Percentiles rank a stretch among this genome's conserved stretches.
Conservation (phyloP, 2,329 filamentous ascomycete genomes). For the Chlorencoelia australis region DNA sequence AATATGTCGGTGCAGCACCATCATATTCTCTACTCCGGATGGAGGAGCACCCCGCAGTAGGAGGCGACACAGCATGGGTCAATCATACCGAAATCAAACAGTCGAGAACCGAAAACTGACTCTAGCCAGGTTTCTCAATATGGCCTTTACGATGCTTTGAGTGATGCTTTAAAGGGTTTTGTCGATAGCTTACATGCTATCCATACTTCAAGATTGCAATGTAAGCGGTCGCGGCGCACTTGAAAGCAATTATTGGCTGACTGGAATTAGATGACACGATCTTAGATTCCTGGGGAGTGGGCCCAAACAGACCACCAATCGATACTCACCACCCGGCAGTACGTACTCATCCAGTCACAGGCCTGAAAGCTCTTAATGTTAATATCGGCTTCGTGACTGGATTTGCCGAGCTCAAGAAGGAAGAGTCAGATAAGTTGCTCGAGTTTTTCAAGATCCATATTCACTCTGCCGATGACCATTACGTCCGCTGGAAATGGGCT, state of each 20-base stretch:
- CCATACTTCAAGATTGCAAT: conserved; percentile 18
- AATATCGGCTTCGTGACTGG: conserved; percentile 16
- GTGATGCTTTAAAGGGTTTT: conserved; percentile 13
- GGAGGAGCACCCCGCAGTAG: conserved; percentile 50
- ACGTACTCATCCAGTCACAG: conserved; percentile 24
- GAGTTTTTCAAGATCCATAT: conserved; percentile 19
- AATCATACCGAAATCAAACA: too few relatives aligned
- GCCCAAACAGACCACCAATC: too few relatives aligned
- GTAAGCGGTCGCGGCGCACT: too few relatives aligned
- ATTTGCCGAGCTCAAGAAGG: conserved; percentile 21
- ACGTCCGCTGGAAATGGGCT: conserved; percentile 23
- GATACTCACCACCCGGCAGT: conserved; percentile 24
- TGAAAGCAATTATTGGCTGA: too few relatives aligned
- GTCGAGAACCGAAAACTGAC: too few relatives aligned
- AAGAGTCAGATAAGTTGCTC: conserved; percentile 17
- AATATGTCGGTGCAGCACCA: conserved; percentile 28
- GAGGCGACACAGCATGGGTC: conserved; percentile 59
- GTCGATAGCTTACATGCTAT: conserved; percentile 15
- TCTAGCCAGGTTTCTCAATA: conserved; percentile 17
- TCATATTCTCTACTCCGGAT: conserved; percentile 41
- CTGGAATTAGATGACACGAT: too few relatives aligned
- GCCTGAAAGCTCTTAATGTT: conserved; percentile 19
- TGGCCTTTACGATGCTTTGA: conserved; percentile 17
- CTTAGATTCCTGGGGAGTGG: too few relatives aligned
- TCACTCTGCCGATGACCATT: conserved; percentile 20